These are phyloP conservation scores for Sapria himalayana DNA, from an alignment of 345 rosid genomes.

Conservation along the genomic window DNA sequence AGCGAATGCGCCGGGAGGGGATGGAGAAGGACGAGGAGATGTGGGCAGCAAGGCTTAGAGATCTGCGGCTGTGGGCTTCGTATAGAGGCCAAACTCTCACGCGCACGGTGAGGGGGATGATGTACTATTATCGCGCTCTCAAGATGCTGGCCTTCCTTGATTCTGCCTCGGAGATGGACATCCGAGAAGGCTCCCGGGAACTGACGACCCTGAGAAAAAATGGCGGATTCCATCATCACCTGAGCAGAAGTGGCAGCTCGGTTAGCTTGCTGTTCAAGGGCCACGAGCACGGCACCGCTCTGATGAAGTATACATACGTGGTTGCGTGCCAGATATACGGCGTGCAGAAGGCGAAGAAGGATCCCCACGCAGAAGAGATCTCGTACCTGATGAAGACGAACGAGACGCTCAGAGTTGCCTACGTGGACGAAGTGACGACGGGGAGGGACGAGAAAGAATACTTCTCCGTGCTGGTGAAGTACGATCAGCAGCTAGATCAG, in stretches of 20 bases:
- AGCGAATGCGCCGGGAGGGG: constrained; percentile 83
- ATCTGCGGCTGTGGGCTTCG: constrained; percentile 92
- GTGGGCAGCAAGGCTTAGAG: constrained; percentile 60
- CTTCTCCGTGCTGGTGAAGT: constrained; percentile 90
- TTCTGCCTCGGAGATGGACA: constrained; percentile 91
- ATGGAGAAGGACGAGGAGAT: constrained; percentile 46
- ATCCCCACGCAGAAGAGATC: constrained; percentile 78
- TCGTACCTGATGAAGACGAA: constrained; percentile 58
- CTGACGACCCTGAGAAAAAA: constrained; percentile 52
- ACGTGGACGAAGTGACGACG: constrained; percentile 57
- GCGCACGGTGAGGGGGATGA: constrained; percentile 96
- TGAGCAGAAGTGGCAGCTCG: constrained; percentile 49
- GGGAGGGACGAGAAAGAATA: constrained; percentile 51
- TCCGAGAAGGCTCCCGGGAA: constrained; percentile 55
- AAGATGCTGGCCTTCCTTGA: constrained; percentile 90
- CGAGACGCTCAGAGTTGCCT: constrained; percentile 91
- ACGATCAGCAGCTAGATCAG: constrained; percentile 46
- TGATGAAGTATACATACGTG: constrained; percentile 89
- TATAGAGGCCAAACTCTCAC: constrained; percentile 93
- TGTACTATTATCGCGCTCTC: constrained; percentile 91
- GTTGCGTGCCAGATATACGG: constrained; percentile 97
- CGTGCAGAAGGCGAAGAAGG: constrained; percentile 71
- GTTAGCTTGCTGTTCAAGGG: constrained; percentile 47
- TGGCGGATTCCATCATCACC: constrained; percentile 19
- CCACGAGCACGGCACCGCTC: constrained; percentile 66